phyloP scores from a whole-genome alignment of 2,329 filamentous ascomycete species.

The Mycogone perniciosa region DNA sequence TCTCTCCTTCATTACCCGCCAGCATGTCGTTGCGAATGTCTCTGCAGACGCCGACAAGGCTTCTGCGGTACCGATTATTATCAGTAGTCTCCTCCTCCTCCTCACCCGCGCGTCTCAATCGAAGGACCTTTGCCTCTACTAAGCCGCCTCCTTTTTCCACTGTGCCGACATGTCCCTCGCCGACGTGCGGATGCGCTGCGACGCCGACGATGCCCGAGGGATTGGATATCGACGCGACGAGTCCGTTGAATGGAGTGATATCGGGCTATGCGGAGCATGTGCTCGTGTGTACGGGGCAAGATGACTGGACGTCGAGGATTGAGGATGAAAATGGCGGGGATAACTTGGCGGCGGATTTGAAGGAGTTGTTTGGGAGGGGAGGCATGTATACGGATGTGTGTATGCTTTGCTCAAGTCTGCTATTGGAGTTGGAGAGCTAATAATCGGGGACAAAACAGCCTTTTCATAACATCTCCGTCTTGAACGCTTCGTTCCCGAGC shows the following conservation, averaged over 20 bases:
- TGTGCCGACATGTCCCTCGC: conserved; percentile 59
- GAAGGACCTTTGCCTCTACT: neutral
- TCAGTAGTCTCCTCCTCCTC: neutral
- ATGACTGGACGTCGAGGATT: conserved; percentile 77
- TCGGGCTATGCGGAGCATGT: conserved; percentile 75
- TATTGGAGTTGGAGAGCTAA: neutral
- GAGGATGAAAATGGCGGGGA: conserved; percentile 68
- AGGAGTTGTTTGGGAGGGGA: conserved; percentile 59
- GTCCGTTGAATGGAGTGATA: conserved; percentile 69
- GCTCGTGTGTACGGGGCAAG: conserved; percentile 71
- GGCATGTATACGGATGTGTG: conserved; percentile 62
- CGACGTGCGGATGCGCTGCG: conserved; percentile 69
- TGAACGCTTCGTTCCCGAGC: conserved; percentile 68
- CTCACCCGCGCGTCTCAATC: neutral
- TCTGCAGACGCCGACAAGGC: neutral
- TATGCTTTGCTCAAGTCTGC: conserved; percentile 13
- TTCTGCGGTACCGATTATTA: neutral
- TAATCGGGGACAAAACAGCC: conserved; percentile 47
- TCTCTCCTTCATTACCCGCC: neutral
- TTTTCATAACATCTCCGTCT: conserved; percentile 72
- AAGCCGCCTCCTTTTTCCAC: conserved; percentile 34
- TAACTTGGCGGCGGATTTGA: conserved; percentile 66
- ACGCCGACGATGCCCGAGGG: conserved; percentile 58
- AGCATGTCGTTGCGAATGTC: conserved; percentile 10
- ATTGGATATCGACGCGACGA: conserved; percentile 67